phyloP scores from a whole-genome alignment of 2,329 filamentous ascomycete species.

The Pseudodiploospora longispora region DNA sequence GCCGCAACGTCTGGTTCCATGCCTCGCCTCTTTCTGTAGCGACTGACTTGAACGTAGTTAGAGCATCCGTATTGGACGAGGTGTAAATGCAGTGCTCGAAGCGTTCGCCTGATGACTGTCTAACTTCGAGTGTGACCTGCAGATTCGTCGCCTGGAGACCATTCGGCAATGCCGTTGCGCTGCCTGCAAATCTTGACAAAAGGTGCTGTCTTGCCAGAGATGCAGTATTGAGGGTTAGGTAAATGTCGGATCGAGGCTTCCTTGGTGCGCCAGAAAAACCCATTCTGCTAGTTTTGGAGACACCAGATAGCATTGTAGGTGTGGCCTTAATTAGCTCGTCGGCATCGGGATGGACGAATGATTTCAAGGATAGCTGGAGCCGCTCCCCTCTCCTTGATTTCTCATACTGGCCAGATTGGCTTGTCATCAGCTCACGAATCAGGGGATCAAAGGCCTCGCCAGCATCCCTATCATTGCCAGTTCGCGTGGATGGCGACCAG shows the following conservation, averaged over 20 bases:
- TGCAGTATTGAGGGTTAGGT: conserved; percentile 75
- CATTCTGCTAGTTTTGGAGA: conserved; percentile 77
- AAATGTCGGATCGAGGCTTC: conserved; percentile 86
- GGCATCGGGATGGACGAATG: conserved; percentile 70
- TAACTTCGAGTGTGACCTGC: conserved; percentile 83
- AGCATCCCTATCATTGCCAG: conserved; percentile 48
- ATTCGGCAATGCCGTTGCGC: conserved; percentile 60
- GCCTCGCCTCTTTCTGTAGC: conserved; percentile 68
- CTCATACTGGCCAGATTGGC: conserved; percentile 64
- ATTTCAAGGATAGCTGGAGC: conserved; percentile 69
- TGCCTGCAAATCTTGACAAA: conserved; percentile 60
- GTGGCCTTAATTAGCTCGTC: conserved; percentile 77
- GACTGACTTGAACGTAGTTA: conserved; percentile 84
- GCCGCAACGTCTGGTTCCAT: conserved; percentile 83
- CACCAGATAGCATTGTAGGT: conserved; percentile 75
- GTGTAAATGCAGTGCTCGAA: conserved; percentile 84
- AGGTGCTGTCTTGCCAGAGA: conserved; percentile 69
- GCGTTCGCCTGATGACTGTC: conserved; percentile 67
- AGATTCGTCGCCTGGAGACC: conserved; percentile 63
- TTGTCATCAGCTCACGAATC: conserved; percentile 65
- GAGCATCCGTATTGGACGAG: conserved; percentile 68
- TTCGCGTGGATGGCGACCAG: conserved; percentile 58
- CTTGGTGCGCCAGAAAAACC: conserved; percentile 90
- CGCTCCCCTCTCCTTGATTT: conserved; percentile 66
- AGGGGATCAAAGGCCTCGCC: conserved; percentile 65